Conservation (phyloP, 2,329 filamentous ascomycete species). For the Penicillium palitans region DNA sequence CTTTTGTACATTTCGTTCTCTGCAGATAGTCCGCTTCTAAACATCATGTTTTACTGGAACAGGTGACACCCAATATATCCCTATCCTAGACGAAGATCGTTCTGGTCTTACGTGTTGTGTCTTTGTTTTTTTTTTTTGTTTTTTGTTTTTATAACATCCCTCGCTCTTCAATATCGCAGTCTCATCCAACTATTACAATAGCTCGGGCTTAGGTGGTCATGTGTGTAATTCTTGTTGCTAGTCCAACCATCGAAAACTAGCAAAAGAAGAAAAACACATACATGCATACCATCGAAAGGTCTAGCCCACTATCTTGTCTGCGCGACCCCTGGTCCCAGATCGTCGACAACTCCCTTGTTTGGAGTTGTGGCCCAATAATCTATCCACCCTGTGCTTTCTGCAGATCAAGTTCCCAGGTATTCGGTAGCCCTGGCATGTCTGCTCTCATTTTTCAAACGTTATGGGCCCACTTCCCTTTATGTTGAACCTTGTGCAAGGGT, state of each 20-base stretch:
- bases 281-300: slow-evolving; percentile 7
- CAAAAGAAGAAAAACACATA: neutral
- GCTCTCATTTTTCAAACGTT: slow-evolving; percentile 14
- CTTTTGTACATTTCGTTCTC: neutral
- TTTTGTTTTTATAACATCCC: neutral
- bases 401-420: slow-evolving; percentile 22
- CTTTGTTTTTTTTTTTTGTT: slow-evolving; percentile 1
- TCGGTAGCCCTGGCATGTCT: slow-evolving; percentile 24
- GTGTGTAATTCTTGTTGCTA: slow-evolving; percentile 3
- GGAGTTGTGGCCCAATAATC: slow-evolving; percentile 20
- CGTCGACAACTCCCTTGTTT: slow-evolving; percentile 21
- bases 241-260: neutral
- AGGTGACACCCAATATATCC: slow-evolving; percentile 7
- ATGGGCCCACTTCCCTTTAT: slow-evolving; percentile 12
- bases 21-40: slow-evolving; percentile 5
- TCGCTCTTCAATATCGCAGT: neutral
- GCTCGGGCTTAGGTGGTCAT: neutral
- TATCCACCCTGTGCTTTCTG: slow-evolving; percentile 16
- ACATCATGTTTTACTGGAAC: neutral
- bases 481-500: slow-evolving; percentile 7
- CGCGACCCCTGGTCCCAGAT: neutral
- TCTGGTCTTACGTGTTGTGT: neutral
- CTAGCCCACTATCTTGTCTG: slow-evolving; percentile 3
- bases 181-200: neutral
- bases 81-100: slow-evolving; percentile 3